Conservation (phyloP, 441 rosid species). For the Biscutella laevigata region DNA sequence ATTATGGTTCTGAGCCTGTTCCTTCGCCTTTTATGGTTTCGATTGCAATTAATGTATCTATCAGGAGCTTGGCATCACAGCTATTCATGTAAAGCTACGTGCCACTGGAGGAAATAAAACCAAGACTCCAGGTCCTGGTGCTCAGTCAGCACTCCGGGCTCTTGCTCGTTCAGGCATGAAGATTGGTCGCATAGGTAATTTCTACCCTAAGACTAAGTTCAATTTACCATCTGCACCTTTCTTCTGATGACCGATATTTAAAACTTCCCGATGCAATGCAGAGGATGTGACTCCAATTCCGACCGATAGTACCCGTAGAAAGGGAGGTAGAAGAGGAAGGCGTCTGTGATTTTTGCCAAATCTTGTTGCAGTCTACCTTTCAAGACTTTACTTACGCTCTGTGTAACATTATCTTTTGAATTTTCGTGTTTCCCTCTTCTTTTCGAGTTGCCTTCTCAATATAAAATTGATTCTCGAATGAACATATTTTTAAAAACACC, state of each 20-base stretch:
- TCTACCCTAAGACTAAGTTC: conserved; percentile 24
- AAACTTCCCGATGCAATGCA: no score
- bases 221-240: background rate
- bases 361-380: no score
- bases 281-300: conserved; percentile 31
- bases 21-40: no score
- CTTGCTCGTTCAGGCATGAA: conserved; percentile 87
- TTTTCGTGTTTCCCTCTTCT: no score
- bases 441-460: no score
- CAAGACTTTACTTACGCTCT: background rate
- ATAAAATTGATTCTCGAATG: no score
- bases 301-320: conserved; percentile 20
- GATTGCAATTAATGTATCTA: no score
- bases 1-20: no score
- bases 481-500: no score
- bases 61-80: conserved; percentile 74
- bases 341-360: conserved; percentile 25
- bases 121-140: conserved; percentile 84
- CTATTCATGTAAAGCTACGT: conserved; percentile 75
- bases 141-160: conserved; percentile 75
- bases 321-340: conserved; percentile 23
- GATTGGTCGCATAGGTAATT: conserved; percentile 73
- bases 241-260: no score
- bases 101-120: conserved; percentile 83
- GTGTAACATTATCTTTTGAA: no score